Evolutionary conservation across 345 rosid genomes (phyloP).

Genomic region (Boechera retrofracta): DNA sequence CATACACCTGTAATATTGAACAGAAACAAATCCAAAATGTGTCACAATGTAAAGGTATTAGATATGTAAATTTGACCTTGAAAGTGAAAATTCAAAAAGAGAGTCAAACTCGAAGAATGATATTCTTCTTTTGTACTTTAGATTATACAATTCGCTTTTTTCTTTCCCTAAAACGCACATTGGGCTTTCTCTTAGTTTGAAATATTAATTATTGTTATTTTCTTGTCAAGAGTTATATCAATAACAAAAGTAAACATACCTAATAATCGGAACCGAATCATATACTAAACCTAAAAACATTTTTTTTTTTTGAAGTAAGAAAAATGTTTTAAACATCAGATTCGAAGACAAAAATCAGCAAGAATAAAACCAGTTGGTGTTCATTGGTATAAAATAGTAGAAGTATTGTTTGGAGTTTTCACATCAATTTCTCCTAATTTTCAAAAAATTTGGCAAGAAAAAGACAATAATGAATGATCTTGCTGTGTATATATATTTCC

Average conservation of each 20-base stretch:
- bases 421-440: no score
- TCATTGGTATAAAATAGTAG: no score
- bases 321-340: background rate
- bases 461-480: background rate
- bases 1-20: constrained; percentile 3
- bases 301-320: no score
- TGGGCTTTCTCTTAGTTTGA: background rate
- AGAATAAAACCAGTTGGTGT: no score
- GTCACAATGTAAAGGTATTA: background rate
- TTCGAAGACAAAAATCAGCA: background rate
- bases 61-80: background rate
- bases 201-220: background rate
- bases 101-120: constrained; percentile 19
- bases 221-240: background rate
- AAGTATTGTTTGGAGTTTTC: no score
- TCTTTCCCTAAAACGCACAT: no score
- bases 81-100: constrained; percentile 9
- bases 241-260: no score
- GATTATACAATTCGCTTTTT: background rate
- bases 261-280: no score
- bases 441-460: background rate
- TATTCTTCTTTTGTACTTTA: constrained; percentile 21
- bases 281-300: no score
- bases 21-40: background rate
- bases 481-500: constrained; percentile 24